Evolutionary conservation across 2,329 filamentous ascomycete species (phyloP), one percentile per base, ranked within the genome.

Genomic region (Calcarisporium arbuscula): DNA sequence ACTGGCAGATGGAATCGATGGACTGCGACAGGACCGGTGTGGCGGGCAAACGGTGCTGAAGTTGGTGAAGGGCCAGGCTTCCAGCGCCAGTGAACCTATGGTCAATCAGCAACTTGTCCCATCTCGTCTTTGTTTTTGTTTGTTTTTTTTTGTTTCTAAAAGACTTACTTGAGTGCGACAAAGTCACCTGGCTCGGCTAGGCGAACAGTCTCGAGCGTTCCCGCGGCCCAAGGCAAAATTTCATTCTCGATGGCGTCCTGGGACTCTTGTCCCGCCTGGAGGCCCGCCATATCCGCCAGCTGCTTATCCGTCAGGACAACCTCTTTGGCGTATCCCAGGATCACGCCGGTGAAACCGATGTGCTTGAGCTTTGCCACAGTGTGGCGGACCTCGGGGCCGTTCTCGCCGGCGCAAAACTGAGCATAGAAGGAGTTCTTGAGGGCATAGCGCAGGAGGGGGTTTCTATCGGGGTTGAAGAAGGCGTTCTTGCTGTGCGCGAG

Each of bases 321-420:
- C 58, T 95, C 89, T 44, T 74, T 76, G 3, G 86, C 87, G 50
- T 94, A 94, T 32, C 85, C 80, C 30, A 95, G 68, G 36, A 95
- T 87, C 6, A 94, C 84, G 10, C 88, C 89, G 17, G 74, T 76
- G 53, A 86, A 94, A 2, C 89, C 89, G 28, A 90, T 77, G 20
- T 67, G 58, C 57, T 86, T 85, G 8, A 94, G 67, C 3, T 70
- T 65, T 2, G 68, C 53, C 19, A 87, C 74, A 1, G 82, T 88
- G 19, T 56, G 60, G 27, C 68, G 65, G 3, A 94, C 82, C 58
- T 95, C 85, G 2, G 56, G 49, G 1, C 72, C 67, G 31, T 75
- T 82, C 60, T 88, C 83, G 19, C 89, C 89, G 0, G 85, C 86
- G 58, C 89, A 95, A 60, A 94, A 95, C 51, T 95, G 89, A 17